Base-by-base conservation (phyloP, 2,329 filamentous ascomycete genomes). In the Rhinocladiella similis region DNA sequence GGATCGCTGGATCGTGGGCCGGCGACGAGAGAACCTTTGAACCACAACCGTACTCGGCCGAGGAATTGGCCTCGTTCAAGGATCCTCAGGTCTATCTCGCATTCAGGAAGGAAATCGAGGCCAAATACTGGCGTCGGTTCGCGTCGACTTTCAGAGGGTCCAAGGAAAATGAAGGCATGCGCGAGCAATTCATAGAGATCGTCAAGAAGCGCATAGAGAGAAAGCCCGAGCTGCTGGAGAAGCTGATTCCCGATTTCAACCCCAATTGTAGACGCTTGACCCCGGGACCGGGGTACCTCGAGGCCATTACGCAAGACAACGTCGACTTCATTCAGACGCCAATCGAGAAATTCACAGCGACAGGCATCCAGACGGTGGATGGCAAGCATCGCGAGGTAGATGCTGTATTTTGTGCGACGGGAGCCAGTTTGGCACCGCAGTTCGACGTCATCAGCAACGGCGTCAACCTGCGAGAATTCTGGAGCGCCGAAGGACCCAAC, bases 251-350 rank as follows among this genome's bases (percentile, higher is more conserved):
- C 2, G 62, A 69, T 13, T 77, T 75, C 53, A 68, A 69, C 5
- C 70, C 73, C 2, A 68, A 70, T n/a, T 78, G 75, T 54, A 69
- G 75, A 35, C 56, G 63, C 13, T 50, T 63, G 22, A 89, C 86
- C 0, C 84, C 86, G 0, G 84, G 85, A 0, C 84, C 85, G 0
- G 85, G 85, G 0, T 89, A 89, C 63, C 77, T 89, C 4, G 86
- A 88, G 66, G 83, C 85, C 0, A 73, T 88, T 22, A 76, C 78
- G 0, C 77, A 83, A 59, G 77, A 80, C 5, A 87, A 88, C 51
- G 84, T 87, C n/a, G 76, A 77, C 13, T 85, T 83, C 61, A 83
- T 87, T 63, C 76, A 76, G 33, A 78, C 77, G 0, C 77, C 70
- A 0, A 88, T 88, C 65, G 73, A 75, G 16, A 74, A 77, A 0